A percentile compares a stretch with the other conserved stretches of the same genome.
These are phyloP conservation scores for Pontederia paniculata DNA, from an alignment of 176 grass and related monocot genomes.

Conservation along the genomic window DNA sequence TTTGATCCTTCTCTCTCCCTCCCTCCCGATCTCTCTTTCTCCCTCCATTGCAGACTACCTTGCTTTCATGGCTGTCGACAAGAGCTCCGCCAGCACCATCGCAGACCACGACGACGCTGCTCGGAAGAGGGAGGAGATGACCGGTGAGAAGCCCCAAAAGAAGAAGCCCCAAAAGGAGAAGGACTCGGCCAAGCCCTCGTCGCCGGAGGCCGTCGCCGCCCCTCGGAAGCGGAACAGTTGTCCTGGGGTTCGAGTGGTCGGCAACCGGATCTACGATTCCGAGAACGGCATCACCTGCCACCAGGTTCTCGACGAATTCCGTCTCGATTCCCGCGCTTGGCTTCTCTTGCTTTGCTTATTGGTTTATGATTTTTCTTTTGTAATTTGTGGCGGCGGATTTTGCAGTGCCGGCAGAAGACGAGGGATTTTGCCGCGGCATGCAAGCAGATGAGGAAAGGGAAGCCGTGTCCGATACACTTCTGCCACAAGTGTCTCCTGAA, in stretches of 20 bases:
- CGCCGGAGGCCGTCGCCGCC: not conserved
- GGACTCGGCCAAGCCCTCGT: not conserved
- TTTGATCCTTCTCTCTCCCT: too few species aligned
- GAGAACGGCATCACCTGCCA: constrained; percentile 80
- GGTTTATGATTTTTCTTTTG: not conserved
- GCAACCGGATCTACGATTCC: constrained; percentile 55
- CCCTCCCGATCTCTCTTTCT: too few species aligned
- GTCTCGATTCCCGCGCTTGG: not conserved
- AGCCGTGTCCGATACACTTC: constrained; percentile 56
- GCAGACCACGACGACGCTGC: too few species aligned
- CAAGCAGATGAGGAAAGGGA: constrained; percentile 47
- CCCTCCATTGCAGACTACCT: too few species aligned
- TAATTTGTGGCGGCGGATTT: not conserved
- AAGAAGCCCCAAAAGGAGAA: not conserved
- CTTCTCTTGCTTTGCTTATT: not conserved
- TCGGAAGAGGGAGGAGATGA: too few species aligned
- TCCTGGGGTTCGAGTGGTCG: constrained; percentile 37
- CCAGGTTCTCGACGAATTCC: constrained; percentile 35
- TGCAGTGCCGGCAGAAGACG: constrained; percentile 87
- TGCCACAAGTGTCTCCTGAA: constrained; percentile 86
- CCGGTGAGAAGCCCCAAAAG: not conserved
- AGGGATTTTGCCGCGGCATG: constrained; percentile 57
- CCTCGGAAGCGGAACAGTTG: constrained; percentile 26
- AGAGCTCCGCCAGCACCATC: too few species aligned
- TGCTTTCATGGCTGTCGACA: too few species aligned